These are phyloP conservation scores for Epichloe sp. DNA, from an alignment of 2,329 filamentous ascomycete genomes.

Conservation along the genomic window DNA sequence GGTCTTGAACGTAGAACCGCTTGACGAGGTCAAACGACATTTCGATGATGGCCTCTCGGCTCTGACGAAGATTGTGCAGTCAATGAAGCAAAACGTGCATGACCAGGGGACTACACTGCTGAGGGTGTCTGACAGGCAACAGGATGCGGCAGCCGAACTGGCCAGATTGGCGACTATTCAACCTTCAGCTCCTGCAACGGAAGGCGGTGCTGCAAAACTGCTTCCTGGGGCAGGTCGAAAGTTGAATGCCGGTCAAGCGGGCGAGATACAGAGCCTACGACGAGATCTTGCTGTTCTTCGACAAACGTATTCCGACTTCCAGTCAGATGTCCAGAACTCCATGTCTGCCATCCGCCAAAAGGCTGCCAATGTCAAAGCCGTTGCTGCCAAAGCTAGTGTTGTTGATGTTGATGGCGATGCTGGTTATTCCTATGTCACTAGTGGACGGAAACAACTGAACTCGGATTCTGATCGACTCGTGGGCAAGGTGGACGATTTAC, in stretches of 20 bases:
- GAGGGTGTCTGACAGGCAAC: slow-evolving; percentile 77
- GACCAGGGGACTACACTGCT: slow-evolving; percentile 74
- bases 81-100: slow-evolving; percentile 70
- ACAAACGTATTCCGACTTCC: slow-evolving; percentile 86
- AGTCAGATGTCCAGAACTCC: slow-evolving; percentile 73
- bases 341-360: slow-evolving; percentile 77
- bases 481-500: slow-evolving; percentile 87
- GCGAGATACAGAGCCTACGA: slow-evolving; percentile 68
- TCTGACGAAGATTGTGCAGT: slow-evolving; percentile 70
- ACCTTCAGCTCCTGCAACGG: slow-evolving; percentile 25
- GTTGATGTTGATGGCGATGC: slow-evolving; percentile 61
- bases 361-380: slow-evolving; percentile 66
- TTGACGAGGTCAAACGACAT: slow-evolving; percentile 93
- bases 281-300: slow-evolving; percentile 83
- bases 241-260: slow-evolving; percentile 49
- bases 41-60: slow-evolving; percentile 83
- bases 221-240: slow-evolving; percentile 24
- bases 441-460: slow-evolving; percentile 75
- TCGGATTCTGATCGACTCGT: slow-evolving; percentile 85
- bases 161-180: slow-evolving; percentile 42
- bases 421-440: slow-evolving; percentile 75
- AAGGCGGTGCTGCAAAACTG: slow-evolving; percentile 26
- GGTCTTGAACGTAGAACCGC: slow-evolving; percentile 82
- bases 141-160: slow-evolving; percentile 81
- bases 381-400: slow-evolving; percentile 56